Percentiles rank a stretch among this genome's conserved stretches.
These are phyloP conservation scores for Wallacemonas sp. DNA, from an alignment of 208 protist species.

Conservation along the genomic window DNA sequence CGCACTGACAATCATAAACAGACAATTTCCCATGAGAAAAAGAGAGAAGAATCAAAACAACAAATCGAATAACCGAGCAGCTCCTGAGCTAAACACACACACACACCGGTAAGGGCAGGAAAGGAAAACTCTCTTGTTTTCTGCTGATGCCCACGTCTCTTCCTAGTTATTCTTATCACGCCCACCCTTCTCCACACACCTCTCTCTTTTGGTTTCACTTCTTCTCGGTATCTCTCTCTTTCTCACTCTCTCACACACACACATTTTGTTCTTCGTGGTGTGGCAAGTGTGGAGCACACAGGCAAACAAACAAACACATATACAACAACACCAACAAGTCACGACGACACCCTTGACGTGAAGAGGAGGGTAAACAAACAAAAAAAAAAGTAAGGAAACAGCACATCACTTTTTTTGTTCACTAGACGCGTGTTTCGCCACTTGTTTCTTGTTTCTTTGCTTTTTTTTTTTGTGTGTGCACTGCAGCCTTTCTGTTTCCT, in stretches of 20 bases:
- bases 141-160: too few relatives aligned
- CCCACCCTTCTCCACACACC: too few relatives aligned
- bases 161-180: too few relatives aligned
- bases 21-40: neutral
- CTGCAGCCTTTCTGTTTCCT: slow-evolving; percentile 13
- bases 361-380: too few relatives aligned
- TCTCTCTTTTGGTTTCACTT: too few relatives aligned
- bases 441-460: neutral
- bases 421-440: neutral
- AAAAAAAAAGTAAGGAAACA: neutral
- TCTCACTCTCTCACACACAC: neutral
- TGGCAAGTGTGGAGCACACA: neutral
- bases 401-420: too few relatives aligned
- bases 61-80: too few relatives aligned
- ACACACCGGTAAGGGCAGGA: too few relatives aligned
- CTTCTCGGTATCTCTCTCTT: slow-evolving; percentile 5
- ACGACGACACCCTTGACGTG: too few relatives aligned
- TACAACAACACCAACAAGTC: neutral
- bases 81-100: too few relatives aligned
- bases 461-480: slow-evolving; percentile 14
- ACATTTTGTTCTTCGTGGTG: neutral
- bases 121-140: too few relatives aligned
- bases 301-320: neutral
- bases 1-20: too few relatives aligned
- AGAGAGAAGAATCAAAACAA: neutral